Evolutionary conservation across 169 alveolate species (phyloP).

Genomic region (Eimeria necatrix): DNA sequence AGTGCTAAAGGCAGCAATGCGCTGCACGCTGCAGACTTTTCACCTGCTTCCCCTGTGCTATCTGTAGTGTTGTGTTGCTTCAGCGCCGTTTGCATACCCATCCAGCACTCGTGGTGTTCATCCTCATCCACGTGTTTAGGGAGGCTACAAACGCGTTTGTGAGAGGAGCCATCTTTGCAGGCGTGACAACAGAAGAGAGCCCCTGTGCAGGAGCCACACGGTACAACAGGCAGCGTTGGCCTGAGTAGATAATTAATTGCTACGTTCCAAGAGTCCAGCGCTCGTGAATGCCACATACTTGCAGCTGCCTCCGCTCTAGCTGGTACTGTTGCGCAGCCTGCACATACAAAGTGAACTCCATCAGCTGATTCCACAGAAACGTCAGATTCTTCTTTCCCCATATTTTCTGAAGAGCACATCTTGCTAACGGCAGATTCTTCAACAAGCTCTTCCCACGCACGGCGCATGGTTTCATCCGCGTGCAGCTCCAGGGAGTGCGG

Average conservation of each 20-base stretch:
- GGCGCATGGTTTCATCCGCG: neutral
- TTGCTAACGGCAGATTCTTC: neutral
- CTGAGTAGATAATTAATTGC: neutral
- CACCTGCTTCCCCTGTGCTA: neutral
- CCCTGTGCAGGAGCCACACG: slow-evolving; percentile 65
- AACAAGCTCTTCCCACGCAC: slow-evolving; percentile 26
- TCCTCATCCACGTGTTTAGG: neutral
- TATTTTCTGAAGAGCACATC: neutral
- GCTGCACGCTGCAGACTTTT: neutral
- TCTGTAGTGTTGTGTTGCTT: neutral
- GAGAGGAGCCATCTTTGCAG: slow-evolving; percentile 60
- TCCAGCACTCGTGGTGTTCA: neutral
- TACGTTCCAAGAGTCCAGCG: neutral
- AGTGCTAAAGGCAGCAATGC: slow-evolving; percentile 40
- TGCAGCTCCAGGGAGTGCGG: neutral
- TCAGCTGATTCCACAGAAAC: neutral
- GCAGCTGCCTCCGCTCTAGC: slow-evolving; percentile 29
- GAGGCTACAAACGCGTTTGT: slow-evolving; percentile 47
- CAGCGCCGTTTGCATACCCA: neutral
- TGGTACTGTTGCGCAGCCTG: slow-evolving; percentile 67
- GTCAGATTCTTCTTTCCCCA: neutral
- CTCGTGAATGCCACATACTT: neutral
- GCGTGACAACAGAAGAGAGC: slow-evolving; percentile 51
- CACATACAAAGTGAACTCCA: slow-evolving; percentile 10
- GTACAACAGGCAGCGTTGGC: slow-evolving; percentile 46